These are phyloP conservation scores for Sphaerulina vaccinii DNA, from an alignment of 2,329 filamentous ascomycete species.

Conservation along the genomic window DNA sequence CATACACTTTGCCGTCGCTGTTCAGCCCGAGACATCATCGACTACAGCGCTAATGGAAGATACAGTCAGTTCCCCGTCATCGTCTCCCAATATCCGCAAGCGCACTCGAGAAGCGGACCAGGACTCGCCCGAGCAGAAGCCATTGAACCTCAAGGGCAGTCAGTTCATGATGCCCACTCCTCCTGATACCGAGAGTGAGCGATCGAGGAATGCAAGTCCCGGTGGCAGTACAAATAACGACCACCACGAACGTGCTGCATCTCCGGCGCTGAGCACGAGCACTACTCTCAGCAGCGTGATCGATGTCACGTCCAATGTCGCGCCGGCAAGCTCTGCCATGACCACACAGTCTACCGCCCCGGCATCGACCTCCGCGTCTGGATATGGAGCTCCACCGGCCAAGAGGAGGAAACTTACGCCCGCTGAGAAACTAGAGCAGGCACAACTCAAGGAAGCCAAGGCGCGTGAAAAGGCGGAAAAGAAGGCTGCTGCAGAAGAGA, in stretches of 20 bases:
- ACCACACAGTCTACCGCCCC: constrained; percentile 9
- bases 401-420: constrained; percentile 46
- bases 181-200: constrained; percentile 32
- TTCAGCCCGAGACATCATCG: neutral
- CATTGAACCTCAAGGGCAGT: constrained; percentile 35
- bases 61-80: constrained; percentile 31
- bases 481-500: constrained; percentile 29
- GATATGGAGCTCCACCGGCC: constrained; percentile 33
- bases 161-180: constrained; percentile 39
- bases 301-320: constrained; percentile 21
- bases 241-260: constrained; percentile 25
- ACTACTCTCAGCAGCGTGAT: constrained; percentile 37
- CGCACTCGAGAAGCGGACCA: constrained; percentile 27
- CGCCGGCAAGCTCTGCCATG: constrained; percentile 13
- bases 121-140: constrained; percentile 28
- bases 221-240: constrained; percentile 18
- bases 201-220: constrained; percentile 34
- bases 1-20: neutral
- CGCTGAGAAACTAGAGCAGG: constrained; percentile 42
- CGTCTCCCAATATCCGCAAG: constrained; percentile 29
- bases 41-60: constrained; percentile 30
- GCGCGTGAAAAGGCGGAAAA: constrained; percentile 36
- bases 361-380: constrained; percentile 11
- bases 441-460: constrained; percentile 27
- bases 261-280: constrained; percentile 34